These are phyloP conservation scores for Clausena lansium DNA, from an alignment of 345 rosid genomes.

Conservation along the genomic window DNA sequence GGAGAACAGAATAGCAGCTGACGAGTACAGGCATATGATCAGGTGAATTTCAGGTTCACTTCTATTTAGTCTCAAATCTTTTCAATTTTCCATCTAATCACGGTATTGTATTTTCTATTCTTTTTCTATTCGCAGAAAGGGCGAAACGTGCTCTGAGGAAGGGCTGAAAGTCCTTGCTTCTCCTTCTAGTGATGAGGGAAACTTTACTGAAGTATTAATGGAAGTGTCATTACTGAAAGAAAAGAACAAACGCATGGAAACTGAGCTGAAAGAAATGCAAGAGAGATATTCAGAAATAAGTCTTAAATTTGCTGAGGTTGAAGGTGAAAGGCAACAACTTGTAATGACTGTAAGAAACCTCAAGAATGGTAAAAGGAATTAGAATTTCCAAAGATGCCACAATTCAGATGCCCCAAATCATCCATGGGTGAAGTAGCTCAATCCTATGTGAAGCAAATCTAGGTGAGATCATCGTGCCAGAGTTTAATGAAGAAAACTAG, in stretches of 20 bases:
- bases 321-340: constrained; percentile 91
- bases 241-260: constrained; percentile 70
- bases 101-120: background rate
- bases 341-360: constrained; percentile 79
- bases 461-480: constrained; percentile 1
- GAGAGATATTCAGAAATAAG: constrained; percentile 89
- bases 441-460: constrained; percentile 8
- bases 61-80: background rate
- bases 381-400: constrained; percentile 21
- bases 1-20: constrained; percentile 6
- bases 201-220: constrained; percentile 34
- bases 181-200: constrained; percentile 29
- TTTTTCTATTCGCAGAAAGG: constrained; percentile 29
- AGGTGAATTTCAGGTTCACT: constrained; percentile 12
- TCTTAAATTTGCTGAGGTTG: constrained; percentile 89
- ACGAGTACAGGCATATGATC: constrained; percentile 32
- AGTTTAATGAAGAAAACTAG: constrained; percentile 9
- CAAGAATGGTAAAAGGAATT: constrained; percentile 67
- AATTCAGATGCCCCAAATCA: background rate
- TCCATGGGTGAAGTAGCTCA: constrained; percentile 15
- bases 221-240: constrained; percentile 52
- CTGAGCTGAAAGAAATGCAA: constrained; percentile 90
- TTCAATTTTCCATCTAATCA: constrained; percentile 6
- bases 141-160: constrained; percentile 29
- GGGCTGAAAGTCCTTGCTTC: constrained; percentile 16